Evolutionary conservation across 1,284 basidiomycete genomes (phyloP).

Genomic region (Retiboletus flavoniger): DNA sequence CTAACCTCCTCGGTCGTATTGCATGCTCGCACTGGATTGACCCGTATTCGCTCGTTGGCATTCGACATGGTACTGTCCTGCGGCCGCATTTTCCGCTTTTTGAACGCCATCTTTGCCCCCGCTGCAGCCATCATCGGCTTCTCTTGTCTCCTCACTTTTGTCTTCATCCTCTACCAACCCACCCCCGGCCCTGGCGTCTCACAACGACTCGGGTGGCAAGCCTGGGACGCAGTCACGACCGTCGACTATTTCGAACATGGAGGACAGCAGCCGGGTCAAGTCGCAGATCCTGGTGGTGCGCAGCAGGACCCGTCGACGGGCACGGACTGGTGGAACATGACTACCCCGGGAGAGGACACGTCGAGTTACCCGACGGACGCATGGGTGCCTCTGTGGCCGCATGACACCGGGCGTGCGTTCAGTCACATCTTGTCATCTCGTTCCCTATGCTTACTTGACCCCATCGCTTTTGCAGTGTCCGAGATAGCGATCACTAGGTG

Average conservation of each 20-base stretch:
- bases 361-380: conserved; percentile 76
- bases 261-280: conserved; percentile 17
- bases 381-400: conserved; percentile 79
- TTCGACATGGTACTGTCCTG: conserved; percentile 23
- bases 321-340: conserved; percentile 75
- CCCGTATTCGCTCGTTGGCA: conserved; percentile 4
- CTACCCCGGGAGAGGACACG: conserved; percentile 36
- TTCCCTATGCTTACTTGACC: conserved; percentile 6
- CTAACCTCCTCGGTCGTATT: too few relatives aligned
- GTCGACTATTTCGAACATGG: conserved; percentile 8
- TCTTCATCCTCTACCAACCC: conserved; percentile 77
- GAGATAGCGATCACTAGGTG: conserved; percentile 78
- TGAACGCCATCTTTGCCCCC: conserved; percentile 53
- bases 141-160: conserved; percentile 67
- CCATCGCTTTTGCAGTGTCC: conserved; percentile 51
- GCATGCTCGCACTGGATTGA: neutral
- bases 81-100: conserved; percentile 40
- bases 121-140: conserved; percentile 62
- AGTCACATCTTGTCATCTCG: neutral
- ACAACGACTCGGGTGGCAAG: conserved; percentile 85
- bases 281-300: neutral
- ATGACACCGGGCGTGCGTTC: conserved; percentile 76
- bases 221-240: conserved; percentile 70
- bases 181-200: conserved; percentile 65
- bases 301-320: conserved; percentile 30